Percentiles rank a stretch among this genome's conserved stretches.
Evolutionary conservation across 2,329 filamentous ascomycete species (phyloP).

Genomic region (Didymella keratinophila): DNA sequence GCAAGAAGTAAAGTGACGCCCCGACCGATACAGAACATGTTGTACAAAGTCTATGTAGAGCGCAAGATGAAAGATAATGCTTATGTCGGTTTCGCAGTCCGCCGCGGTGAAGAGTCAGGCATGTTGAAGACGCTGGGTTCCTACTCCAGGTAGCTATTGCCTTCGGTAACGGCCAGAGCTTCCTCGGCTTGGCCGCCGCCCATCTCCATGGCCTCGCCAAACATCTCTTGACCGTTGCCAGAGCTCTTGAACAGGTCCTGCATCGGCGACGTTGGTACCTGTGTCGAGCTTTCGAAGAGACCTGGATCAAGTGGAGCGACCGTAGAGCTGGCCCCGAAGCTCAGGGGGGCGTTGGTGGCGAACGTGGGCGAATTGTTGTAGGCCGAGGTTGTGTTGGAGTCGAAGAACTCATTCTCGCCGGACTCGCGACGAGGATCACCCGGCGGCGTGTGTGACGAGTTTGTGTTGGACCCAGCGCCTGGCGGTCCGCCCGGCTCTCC

Average conservation of each 20-base stretch:
- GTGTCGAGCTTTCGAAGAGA: slow-evolving; percentile 45
- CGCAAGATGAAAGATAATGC: not conserved
- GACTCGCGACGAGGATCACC: slow-evolving; percentile 45
- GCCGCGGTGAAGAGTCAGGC: slow-evolving; percentile 1
- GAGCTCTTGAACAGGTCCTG: slow-evolving; percentile 50
- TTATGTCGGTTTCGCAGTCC: not conserved
- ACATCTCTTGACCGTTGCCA: slow-evolving; percentile 48
- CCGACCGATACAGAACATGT: not conserved
- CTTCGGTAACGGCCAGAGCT: slow-evolving; percentile 48
- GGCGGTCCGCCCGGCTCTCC: slow-evolving; percentile 49
- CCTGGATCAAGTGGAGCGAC: slow-evolving; percentile 49
- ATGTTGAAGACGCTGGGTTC: slow-evolving; percentile 14
- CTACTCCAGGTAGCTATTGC: slow-evolving; percentile 46
- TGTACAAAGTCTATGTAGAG: slow-evolving; percentile 8
- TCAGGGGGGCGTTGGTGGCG: slow-evolving; percentile 41
- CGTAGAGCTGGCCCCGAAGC: slow-evolving; percentile 37
- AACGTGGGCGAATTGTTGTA: slow-evolving; percentile 49
- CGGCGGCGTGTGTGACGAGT: slow-evolving; percentile 49
- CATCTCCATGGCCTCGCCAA: slow-evolving; percentile 47
- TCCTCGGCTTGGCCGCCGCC: slow-evolving; percentile 50
- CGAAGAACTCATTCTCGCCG: slow-evolving; percentile 46
- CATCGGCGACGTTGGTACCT: slow-evolving; percentile 44
- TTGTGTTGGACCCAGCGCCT: slow-evolving; percentile 47
- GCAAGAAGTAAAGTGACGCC: slow-evolving; percentile 5
- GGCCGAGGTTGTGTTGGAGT: slow-evolving; percentile 31